Conservation (phyloP, 83 land plant genomes). For the Picea mariana region DNA sequence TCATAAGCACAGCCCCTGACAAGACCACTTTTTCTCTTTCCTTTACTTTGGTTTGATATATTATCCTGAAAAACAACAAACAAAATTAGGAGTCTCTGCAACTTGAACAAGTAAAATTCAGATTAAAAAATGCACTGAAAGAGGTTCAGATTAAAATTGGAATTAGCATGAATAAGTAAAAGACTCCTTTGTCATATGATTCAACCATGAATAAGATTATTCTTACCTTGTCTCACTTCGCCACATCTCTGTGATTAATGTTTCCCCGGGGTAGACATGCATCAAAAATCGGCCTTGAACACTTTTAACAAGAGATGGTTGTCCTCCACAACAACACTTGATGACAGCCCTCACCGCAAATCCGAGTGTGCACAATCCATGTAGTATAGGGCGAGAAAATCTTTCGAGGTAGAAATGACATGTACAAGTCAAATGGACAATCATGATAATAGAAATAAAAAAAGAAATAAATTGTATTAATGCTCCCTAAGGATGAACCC, state of each 20-base stretch:
- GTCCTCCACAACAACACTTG: slow-evolving; percentile 64
- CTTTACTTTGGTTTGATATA: slow-evolving; percentile 55
- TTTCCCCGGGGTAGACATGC: slow-evolving; percentile 96
- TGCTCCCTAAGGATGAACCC: too few relatives aligned
- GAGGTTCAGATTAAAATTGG: background rate
- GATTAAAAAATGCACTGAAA: background rate
- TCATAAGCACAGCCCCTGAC: slow-evolving; percentile 56
- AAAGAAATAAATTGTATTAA: too few relatives aligned
- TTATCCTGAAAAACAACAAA: slow-evolving; percentile 41
- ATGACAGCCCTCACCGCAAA: slow-evolving; percentile 86
- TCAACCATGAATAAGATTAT: background rate
- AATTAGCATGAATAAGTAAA: background rate
- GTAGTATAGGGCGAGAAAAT: slow-evolving; percentile 86
- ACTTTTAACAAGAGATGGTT: slow-evolving; percentile 54
- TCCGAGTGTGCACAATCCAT: slow-evolving; percentile 92
- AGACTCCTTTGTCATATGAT: background rate
- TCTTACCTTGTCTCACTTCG: slow-evolving; percentile 46
- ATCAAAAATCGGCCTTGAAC: slow-evolving; percentile 74
- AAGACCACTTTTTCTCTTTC: slow-evolving; percentile 63
- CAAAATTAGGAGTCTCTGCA: background rate
- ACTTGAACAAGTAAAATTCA: background rate
- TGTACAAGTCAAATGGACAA: too few relatives aligned
- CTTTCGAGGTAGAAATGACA: slow-evolving; percentile 25
- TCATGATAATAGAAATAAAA: too few relatives aligned
- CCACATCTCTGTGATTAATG: slow-evolving; percentile 94